These are phyloP conservation scores for Paecilomyces fulvus DNA, from an alignment of 2,329 filamentous ascomycete genomes.

Conservation along the genomic window DNA sequence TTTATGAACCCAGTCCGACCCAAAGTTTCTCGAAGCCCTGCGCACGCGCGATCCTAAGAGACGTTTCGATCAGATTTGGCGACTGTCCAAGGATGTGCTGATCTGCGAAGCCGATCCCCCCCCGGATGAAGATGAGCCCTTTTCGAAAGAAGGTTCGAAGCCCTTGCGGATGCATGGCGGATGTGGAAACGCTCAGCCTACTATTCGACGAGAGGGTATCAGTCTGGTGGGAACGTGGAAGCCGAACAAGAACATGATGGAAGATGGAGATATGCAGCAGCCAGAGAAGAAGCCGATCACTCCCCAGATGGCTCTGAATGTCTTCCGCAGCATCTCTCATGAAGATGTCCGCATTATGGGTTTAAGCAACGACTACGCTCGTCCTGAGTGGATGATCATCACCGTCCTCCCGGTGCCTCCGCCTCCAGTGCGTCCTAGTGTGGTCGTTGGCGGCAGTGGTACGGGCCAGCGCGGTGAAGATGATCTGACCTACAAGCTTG, in stretches of 20 bases:
- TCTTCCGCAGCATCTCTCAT: conserved; percentile 77
- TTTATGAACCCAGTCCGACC: conserved; percentile 58
- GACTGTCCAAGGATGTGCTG: conserved; percentile 80
- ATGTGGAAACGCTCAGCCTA: conserved; percentile 85
- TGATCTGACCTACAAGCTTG: conserved; percentile 97
- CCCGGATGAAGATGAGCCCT: conserved; percentile 59
- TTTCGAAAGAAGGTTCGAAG: conserved; percentile 54
- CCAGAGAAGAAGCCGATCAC: conserved; percentile 76
- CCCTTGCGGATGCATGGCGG: conserved; percentile 64
- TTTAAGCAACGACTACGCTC: conserved; percentile 86
- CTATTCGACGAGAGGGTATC: conserved; percentile 77
- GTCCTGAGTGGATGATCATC: conserved; percentile 97
- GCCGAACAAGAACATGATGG: conserved; percentile 64
- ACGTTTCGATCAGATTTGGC: conserved; percentile 88
- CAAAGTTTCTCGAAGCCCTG: conserved; percentile 73
- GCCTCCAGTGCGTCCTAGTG: conserved; percentile 90
- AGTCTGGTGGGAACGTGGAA: conserved; percentile 72
- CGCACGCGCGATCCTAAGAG: conserved; percentile 83
- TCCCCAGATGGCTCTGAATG: conserved; percentile 72
- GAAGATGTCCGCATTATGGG: conserved; percentile 80
- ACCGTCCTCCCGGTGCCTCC: conserved; percentile 92
- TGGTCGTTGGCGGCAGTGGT: conserved; percentile 90
- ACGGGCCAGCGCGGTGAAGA: conserved; percentile 93
- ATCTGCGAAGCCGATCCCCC: conserved; percentile 72
- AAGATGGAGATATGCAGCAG: conserved; percentile 50